A percentile compares a stretch with the other conserved stretches of the same genome.
Conservation (phyloP, 352 stramenopile genomes). For the Pythium angustatum region DNA sequence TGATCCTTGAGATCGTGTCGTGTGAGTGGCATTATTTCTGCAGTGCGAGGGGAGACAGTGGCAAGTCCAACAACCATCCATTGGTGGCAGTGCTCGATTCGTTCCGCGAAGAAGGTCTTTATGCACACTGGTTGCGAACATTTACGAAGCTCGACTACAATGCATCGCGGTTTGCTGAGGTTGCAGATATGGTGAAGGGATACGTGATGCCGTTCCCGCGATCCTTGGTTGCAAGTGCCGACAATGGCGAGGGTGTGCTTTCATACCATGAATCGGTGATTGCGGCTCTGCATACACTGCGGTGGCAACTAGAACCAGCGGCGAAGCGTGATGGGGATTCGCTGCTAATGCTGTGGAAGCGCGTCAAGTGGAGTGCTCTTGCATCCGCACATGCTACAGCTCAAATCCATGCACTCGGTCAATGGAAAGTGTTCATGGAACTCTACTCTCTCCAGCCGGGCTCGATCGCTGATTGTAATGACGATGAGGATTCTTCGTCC, state of each 20-base stretch:
- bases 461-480: not conserved
- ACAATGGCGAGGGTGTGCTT: conserved; percentile 25
- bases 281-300: conserved; percentile 8
- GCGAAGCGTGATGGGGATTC: conserved; percentile 4
- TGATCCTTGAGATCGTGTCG: conserved; percentile 64
- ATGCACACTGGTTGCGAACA: conserved; percentile 65
- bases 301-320: conserved; percentile 22
- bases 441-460: conserved; percentile 52
- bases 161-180: conserved; percentile 29
- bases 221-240: not conserved
- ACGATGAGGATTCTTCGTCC: not conserved
- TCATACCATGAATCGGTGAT: conserved; percentile 26
- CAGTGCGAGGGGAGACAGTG: conserved; percentile 24
- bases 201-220: conserved; percentile 23
- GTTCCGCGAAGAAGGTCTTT: conserved; percentile 63
- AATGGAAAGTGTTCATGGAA: conserved; percentile 80
- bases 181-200: conserved; percentile 22
- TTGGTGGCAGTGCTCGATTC: conserved; percentile 53
- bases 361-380: conserved; percentile 15
- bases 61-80: conserved; percentile 35
- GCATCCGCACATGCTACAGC: conserved; percentile 33
- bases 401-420: conserved; percentile 49
- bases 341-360: conserved; percentile 31
- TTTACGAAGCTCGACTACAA: conserved; percentile 66
- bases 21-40: conserved; percentile 65